phyloP scores from a whole-genome alignment of 2,329 filamentous ascomycete species.

The Colletotrichum truncatum region DNA sequence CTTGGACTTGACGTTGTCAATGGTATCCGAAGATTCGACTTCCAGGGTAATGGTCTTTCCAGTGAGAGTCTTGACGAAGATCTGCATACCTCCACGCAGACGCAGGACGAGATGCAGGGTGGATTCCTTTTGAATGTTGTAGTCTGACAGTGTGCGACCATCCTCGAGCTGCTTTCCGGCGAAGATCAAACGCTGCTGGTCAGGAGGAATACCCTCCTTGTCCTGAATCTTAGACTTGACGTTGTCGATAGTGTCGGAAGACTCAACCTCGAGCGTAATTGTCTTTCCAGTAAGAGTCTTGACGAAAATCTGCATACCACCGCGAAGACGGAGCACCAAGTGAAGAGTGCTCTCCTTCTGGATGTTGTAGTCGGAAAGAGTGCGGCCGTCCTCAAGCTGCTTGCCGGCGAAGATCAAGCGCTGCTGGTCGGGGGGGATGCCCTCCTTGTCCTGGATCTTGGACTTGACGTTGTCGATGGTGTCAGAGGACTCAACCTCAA shows the following conservation, averaged over 20 bases:
- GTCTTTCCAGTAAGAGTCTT: slow-evolving; percentile 93
- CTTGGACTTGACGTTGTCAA: background rate
- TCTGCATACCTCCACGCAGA: slow-evolving; percentile 80
- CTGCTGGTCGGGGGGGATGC: slow-evolving; percentile 95
- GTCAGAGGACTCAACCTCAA: slow-evolving; percentile 88
- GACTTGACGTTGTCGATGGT: slow-evolving; percentile 97
- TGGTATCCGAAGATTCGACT: slow-evolving; percentile 76
- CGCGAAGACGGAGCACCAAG: slow-evolving; percentile 85
- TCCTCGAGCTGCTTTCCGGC: slow-evolving; percentile 95
- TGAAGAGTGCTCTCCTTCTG: slow-evolving; percentile 92
- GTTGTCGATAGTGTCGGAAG: slow-evolving; percentile 91
- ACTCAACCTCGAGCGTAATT: slow-evolving; percentile 91
- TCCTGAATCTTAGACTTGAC: slow-evolving; percentile 95
- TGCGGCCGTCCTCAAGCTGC: slow-evolving; percentile 94
- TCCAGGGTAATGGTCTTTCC: slow-evolving; percentile 93
- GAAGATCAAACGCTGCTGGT: slow-evolving; percentile 94
- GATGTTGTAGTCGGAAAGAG: slow-evolving; percentile 92
- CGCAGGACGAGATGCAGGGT: slow-evolving; percentile 84
- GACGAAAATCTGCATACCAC: slow-evolving; percentile 90
- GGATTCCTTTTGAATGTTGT: slow-evolving; percentile 96
- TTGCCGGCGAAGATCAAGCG: slow-evolving; percentile 96
- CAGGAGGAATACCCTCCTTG: slow-evolving; percentile 92
- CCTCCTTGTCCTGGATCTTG: slow-evolving; percentile 98
- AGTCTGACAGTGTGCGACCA: slow-evolving; percentile 88
- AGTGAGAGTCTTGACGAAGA: slow-evolving; percentile 86